These are phyloP conservation scores for Brasenia schreberi DNA, from an alignment of 164 flowering plant genomes.

Conservation along the genomic window DNA sequence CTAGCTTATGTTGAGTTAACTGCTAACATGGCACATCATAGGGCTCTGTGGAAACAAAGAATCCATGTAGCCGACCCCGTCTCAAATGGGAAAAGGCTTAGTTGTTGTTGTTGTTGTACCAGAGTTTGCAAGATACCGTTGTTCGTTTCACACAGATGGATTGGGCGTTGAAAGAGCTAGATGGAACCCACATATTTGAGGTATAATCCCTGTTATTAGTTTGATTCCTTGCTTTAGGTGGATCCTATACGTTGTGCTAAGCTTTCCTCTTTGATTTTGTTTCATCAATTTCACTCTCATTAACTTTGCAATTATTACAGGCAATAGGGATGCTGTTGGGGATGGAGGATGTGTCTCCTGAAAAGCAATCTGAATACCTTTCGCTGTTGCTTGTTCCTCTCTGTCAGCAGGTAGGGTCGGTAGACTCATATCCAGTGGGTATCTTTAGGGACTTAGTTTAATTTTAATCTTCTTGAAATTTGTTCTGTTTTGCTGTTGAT, in stretches of 20 bases:
- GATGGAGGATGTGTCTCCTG: slow-evolving; percentile 79
- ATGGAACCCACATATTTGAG: slow-evolving; percentile 97
- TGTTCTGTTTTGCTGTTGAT: background rate
- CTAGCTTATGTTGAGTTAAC: too few relatives aligned
- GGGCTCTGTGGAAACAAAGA: too few relatives aligned
- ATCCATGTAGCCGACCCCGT: too few relatives aligned
- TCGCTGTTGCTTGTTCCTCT: slow-evolving; percentile 83
- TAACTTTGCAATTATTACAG: slow-evolving; percentile 18
- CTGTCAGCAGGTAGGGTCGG: slow-evolving; percentile 66
- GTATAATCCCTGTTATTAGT: slow-evolving; percentile 14
- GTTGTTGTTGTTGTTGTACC: slow-evolving; percentile 3
- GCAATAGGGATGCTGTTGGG: slow-evolving; percentile 95
- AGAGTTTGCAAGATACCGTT: slow-evolving; percentile 57
- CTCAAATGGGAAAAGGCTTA: too few relatives aligned
- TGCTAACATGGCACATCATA: too few relatives aligned
- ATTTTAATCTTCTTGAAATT: too few relatives aligned
- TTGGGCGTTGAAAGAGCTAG: slow-evolving; percentile 38
- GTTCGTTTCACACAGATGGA: slow-evolving; percentile 48
- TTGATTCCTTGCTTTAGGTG: background rate
- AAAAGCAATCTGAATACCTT: slow-evolving; percentile 83
- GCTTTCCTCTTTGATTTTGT: background rate
- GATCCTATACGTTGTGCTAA: too few relatives aligned
- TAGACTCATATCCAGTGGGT: background rate
- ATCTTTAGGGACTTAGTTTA: background rate
- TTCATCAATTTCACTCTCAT: background rate